phyloP scores from a whole-genome alignment of 768 basidiomycete genomes.

The Neoboletus brunneissimus region DNA sequence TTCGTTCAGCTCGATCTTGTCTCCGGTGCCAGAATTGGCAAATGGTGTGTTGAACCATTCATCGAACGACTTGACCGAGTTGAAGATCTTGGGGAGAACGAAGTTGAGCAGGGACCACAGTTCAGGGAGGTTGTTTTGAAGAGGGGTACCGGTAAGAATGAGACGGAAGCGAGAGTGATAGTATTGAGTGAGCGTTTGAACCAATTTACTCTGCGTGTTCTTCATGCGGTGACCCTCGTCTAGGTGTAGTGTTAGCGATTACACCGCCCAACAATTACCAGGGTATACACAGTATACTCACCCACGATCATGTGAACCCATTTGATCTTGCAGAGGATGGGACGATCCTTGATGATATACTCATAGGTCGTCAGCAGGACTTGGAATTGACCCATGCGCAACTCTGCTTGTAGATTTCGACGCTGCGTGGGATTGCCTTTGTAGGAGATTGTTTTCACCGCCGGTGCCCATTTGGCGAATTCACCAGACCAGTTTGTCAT shows the following conservation, averaged over 20 bases:
- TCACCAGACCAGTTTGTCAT: conserved; percentile 98
- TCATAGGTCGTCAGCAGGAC: conserved; percentile 94
- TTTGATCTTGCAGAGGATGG: conserved; percentile 82
- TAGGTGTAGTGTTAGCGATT: conserved; percentile 25
- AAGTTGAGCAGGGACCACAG: conserved; percentile 96
- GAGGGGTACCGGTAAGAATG: conserved; percentile 92
- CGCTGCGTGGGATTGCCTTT: conserved; percentile 89
- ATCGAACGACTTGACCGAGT: conserved; percentile 98
- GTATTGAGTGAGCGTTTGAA: conserved; percentile 85
- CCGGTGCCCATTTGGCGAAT: conserved; percentile 96
- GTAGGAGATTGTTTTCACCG: conserved; percentile 76
- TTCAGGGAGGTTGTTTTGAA: conserved; percentile 97
- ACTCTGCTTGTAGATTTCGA: conserved; percentile 69
- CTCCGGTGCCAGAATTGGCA: conserved; percentile 94
- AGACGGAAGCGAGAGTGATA: conserved; percentile 92
- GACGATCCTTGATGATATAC: conserved; percentile 97
- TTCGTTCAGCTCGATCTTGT: conserved; percentile 99
- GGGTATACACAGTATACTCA: conserved; percentile 39
- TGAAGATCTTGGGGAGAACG: conserved; percentile 92
- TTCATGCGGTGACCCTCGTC: conserved; percentile 99
- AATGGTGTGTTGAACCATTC: conserved; percentile 99
- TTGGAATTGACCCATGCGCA: conserved; percentile 82
- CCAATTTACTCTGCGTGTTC: conserved; percentile 87
- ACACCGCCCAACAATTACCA: neutral
- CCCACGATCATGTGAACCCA: conserved; percentile 99